Evolutionary conservation across 441 rosid species (phyloP), one percentile per base, ranked within the genome.

Genomic region (Jatropha multifida): DNA sequence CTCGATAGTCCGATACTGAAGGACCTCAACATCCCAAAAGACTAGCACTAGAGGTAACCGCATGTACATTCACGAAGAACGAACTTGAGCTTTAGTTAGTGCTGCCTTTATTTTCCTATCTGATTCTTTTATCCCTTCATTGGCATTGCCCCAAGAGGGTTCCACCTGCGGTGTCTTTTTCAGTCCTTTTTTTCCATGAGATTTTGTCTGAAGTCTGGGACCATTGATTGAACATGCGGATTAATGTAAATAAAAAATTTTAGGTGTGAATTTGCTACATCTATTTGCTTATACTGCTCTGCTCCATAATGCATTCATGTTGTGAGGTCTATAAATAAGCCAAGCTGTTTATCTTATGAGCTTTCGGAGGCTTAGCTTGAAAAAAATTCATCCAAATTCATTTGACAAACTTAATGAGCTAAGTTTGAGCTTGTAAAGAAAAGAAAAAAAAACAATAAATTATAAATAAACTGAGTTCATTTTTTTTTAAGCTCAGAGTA

Each of bases 1-100:
- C 81, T 94, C 0, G 99, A 94, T 86, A 93, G 99, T 82, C 99
- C 97, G 0, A 81, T 88, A 64, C 89, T 95, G 42, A 80, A 72
- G 69, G 88, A 88, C 74, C 94, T 95, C 15, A 79, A 87, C 85
- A 89, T 85, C 72, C 89, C 93, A 9, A 88, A 79, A 74, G 83
- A 77, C 69, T 71, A 84, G 68, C 83, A 79, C 78, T 76, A 81
- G 72, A 13, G 65, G 15, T 71, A 60, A 54, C 8, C 61, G 41
- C 71, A 68, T 56, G 76, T 58, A 17, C 20, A 72, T 3, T 41
- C 75, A 48, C 46, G 37, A 7, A 18, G 62, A 44, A 51, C 14
- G 3, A 42, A 54, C 56, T 41, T 38, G 12, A 67, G 17, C 11
- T 12, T 59, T 32, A 71, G 69, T 49, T 59, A 18, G 11, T n/a